These are phyloP conservation scores for Chloris gayana DNA, from an alignment of 176 grass and related monocot genomes.

Conservation along the genomic window DNA sequence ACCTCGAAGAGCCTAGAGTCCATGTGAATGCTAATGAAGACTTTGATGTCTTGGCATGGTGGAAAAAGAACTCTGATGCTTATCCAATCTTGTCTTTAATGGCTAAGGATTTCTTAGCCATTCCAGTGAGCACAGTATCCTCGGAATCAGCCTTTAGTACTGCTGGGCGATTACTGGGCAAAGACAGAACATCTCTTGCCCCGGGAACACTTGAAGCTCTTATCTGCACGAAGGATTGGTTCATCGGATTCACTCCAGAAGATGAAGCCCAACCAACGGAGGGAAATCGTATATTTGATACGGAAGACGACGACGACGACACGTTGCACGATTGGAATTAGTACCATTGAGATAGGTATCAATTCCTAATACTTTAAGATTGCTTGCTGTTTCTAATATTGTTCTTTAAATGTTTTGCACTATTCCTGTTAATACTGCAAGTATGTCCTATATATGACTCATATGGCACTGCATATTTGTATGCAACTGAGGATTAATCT, in stretches of 20 bases:
- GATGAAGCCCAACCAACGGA: neutral
- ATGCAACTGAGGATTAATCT: constrained; percentile 6
- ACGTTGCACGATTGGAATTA: too few species aligned
- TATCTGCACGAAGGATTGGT: neutral
- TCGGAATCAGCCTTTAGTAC: neutral
- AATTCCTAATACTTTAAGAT: too few species aligned
- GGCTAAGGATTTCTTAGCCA: neutral
- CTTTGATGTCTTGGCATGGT: neutral
- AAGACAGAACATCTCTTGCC: neutral
- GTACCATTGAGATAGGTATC: too few species aligned
- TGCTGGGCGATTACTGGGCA: neutral
- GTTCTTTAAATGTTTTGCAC: too few species aligned
- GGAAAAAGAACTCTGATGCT: neutral
- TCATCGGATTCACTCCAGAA: neutral
- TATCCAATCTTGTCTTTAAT: neutral
- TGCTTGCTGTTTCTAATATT: too few species aligned
- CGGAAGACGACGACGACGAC: neutral
- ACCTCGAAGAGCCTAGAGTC: neutral
- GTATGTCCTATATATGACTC: too few species aligned
- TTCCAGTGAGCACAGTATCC: neutral
- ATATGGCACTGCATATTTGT: neutral
- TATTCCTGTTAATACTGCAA: too few species aligned
- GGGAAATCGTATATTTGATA: neutral
- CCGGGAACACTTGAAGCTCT: neutral
- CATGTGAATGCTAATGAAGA: neutral